Evolutionary conservation across 495 filamentous ascomycete genomes (phyloP), one percentile per base, ranked within the genome.

Genomic region (Daldinia bambusicola): DNA sequence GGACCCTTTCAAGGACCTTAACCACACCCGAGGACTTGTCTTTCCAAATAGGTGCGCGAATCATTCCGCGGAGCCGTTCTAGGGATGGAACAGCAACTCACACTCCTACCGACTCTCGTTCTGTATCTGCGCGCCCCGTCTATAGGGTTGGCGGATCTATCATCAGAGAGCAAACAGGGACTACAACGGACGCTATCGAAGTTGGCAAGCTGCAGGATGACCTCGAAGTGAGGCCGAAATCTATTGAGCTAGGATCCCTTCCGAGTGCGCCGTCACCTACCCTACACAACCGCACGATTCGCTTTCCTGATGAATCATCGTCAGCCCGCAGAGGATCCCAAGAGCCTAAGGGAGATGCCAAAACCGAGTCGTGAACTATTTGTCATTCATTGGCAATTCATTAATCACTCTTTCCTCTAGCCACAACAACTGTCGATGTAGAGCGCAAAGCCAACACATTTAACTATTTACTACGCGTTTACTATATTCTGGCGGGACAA

Each of bases 1-100:
- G 90, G 31, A 94, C 92, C 0, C 81, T 96, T 63, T 95, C 92
- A 32, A 82, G 82, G 22, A 87, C 68, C n/a, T 52, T 70, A 10
- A 74, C 63, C 78, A 38, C 80, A 85, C 26, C 86, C 79, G 66
- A 79, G 72, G 58, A 80, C 75, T 61, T 77, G 66, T 56, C 71
- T 14, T 70, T 64, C 22, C 69, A 70, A 36, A 36, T 62, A 37
- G 41, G 45, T 10, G 59, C 74, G 68, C 22, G 70, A 36, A 0
- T 77, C 65, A 36, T 82, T 73, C 16, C 83, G 80, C 71, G 83
- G 77, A 75, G 82, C 77, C 36, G 81, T 77, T 75, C 76, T 10
- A 73, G 18, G 80, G 77, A 30, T 73, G 75, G 16, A 41, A 77
- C 57, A 41, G 55, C 6, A 57, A 74, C 31, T 9, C 30, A 50